Evolutionary conservation across 2,329 filamentous ascomycete species (phyloP).

Genomic region (Dactylonectria estremocensis): DNA sequence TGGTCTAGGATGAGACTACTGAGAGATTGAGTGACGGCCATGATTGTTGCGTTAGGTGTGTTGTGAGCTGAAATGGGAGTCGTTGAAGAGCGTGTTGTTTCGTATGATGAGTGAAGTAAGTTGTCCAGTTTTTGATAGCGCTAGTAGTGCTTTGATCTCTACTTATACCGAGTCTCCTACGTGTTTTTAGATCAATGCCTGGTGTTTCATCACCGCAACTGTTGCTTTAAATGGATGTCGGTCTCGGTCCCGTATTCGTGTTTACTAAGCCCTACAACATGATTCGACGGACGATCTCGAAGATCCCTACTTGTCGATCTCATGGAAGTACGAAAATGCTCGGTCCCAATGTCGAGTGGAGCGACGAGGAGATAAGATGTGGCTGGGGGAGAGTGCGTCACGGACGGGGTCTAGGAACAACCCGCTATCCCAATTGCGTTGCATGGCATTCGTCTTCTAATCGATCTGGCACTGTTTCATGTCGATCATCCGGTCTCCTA

Average conservation of each 20-base stretch:
- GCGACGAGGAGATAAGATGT: background rate
- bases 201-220: background rate
- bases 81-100: background rate
- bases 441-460: background rate
- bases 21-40: constrained; percentile 19
- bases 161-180: background rate
- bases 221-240: background rate
- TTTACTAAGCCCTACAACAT: background rate
- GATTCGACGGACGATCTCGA: background rate
- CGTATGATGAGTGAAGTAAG: background rate
- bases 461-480: background rate
- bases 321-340: background rate
- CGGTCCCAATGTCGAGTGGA: background rate
- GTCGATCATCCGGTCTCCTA: background rate
- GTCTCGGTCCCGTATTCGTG: constrained; percentile 25
- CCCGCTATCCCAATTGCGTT: background rate
- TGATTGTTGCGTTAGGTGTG: background rate
- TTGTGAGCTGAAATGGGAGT: background rate
- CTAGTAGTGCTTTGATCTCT: no score
- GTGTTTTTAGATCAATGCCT: background rate
- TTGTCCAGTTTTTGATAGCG: background rate
- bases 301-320: background rate
- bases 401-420: background rate
- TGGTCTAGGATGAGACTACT: constrained; percentile 2
- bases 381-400: background rate